Evolutionary conservation across 495 filamentous ascomycete genomes (phyloP), one percentile per base, ranked within the genome.

Genomic region (Letharia lupina): DNA sequence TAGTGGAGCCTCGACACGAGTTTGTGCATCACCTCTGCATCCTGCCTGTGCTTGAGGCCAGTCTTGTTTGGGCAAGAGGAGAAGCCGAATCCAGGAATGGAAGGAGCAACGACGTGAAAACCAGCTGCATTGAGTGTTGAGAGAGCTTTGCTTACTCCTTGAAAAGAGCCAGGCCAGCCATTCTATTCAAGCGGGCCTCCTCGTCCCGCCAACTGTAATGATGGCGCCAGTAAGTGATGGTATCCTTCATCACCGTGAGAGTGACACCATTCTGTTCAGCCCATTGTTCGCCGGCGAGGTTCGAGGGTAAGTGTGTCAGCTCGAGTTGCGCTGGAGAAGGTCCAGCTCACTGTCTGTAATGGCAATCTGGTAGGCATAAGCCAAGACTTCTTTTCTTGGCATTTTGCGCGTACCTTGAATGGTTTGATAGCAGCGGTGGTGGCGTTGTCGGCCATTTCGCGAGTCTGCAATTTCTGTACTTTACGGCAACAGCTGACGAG

Each of bases 301-400:
- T 40, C 2, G 35, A 39, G 61, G 83, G 83, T 39, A 85, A 73
- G 54, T 82, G 75, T 18, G 81, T 80, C 44, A 84, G 73, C 67
- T 84, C 81, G 31, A 85, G 76, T 67, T 85, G 70, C 79, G 78
- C 67, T 70, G 76, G 48, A 82, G 82, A 57, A 83, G 77, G 57
- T 82, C 76, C 0, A 84, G 74, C 69, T 83, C 66, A 33, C 18
- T 39, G n/a, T 67, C 61, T 15, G 66, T n/a, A 39, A 67, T 64
- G 39, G 63, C n/a, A 54, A 67, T 59, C 66, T 67, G 11, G 31
- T 12, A 52, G 48, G n/a, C 48, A 10, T 52, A 28, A 52, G 48
- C n/a, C n/a, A 52, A 52, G 11, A 52, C 5, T 3, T 28, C 4
- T n/a, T 23, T 52, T 28, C 1, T 2, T 1, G 23, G 48, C 23